Base-by-base conservation (phyloP, 345 rosid genomes). In the Eucalyptus curtisii region DNA sequence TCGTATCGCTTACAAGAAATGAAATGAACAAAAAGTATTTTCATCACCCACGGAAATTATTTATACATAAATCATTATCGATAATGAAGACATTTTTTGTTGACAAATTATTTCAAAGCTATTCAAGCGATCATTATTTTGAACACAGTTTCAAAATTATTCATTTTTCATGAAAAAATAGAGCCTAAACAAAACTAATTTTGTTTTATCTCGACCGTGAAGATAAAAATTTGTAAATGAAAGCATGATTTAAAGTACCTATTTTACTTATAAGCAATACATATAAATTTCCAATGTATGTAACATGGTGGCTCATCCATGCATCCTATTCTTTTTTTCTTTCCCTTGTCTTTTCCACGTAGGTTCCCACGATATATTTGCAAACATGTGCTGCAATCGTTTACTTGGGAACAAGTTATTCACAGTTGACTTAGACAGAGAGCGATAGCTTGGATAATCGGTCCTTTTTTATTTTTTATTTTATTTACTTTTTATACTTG, bases 41-140 rank as follows among this genome's bases (percentile, higher is more conserved):
- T 68, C 0, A 68, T 68, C 1, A 0, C 0, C 7, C 12, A 5
- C 4, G 0, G 17, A 68, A 68, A 19, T 71, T 37, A 19, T 71
- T 33, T 9, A 31, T 0, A 31, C 2, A 71, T 33, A 9, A 33
- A 37, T 71, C 2, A 10, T 1, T 33, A 3, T 37, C 5, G 45
- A 71, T 19, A 20, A 20, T 37, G 0, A 71, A 37, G 7, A 37
- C 2, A 37, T 37, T 31, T 52, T 52, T 52, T 52, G 10, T 68
- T 2, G 24, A 33, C 1, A 31, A 33, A 19, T 71, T 33, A 68
- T 68, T 33, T 33, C 24, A 68, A 10, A 10, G 4, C 13, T 20
- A 68, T 33, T 17, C 10, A 33, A 5, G 3, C 0, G 0, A 31
- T 33, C 42, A 9, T 68, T 33, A 33, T 31, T 68, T 33, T 2